phyloP scores from a whole-genome alignment of 768 basidiomycete species.

The Pluteus cervinus region DNA sequence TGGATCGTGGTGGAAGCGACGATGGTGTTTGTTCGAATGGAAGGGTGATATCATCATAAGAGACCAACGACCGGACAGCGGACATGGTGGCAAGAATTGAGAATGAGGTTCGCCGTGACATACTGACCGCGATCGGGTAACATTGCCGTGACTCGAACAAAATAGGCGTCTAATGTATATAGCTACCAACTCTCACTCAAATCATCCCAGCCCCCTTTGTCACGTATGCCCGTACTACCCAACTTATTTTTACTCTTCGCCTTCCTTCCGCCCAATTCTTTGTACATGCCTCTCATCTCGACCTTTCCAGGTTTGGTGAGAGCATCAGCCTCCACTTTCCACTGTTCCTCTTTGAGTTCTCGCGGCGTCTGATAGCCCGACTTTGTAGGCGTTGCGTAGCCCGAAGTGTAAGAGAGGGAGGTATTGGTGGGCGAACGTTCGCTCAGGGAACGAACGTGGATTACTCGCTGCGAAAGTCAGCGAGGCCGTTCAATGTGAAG shows the following conservation, averaged over 20 bases:
- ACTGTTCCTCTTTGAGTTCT: constrained; percentile 74
- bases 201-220: constrained; percentile 73
- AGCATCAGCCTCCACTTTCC: constrained; percentile 51
- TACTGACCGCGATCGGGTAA: no score
- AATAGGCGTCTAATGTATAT: neutral
- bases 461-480: constrained; percentile 40
- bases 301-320: constrained; percentile 59
- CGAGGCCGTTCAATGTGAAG: constrained; percentile 6
- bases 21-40: constrained; percentile 27
- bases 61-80: constrained; percentile 42
- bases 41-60: constrained; percentile 59
- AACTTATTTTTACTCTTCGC: constrained; percentile 68
- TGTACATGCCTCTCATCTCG: constrained; percentile 90
- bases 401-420: constrained; percentile 33
- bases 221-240: constrained; percentile 57
- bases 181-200: constrained; percentile 18
- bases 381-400: constrained; percentile 41
- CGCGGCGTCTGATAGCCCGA: constrained; percentile 77
- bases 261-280: constrained; percentile 84
- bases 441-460: constrained; percentile 35
- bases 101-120: no score
- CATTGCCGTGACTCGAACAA: no score
- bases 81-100: constrained; percentile 10
- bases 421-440: constrained; percentile 33
- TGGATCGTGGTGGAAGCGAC: no score